Base-by-base conservation (phyloP, 257 asterid species). In the Solanum neorickii region DNA sequence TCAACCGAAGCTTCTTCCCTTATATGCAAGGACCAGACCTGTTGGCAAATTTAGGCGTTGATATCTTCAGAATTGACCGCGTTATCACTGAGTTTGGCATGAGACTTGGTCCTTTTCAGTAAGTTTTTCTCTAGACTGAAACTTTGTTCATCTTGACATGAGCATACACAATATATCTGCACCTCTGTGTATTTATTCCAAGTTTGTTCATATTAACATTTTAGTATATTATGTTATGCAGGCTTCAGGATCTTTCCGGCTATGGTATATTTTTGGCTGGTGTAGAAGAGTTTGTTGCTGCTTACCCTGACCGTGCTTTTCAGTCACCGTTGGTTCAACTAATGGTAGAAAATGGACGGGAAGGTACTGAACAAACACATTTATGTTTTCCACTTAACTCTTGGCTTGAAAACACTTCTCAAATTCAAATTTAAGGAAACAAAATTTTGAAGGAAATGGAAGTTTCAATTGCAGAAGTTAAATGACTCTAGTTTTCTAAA, bases 81-180 rank as follows among this genome's bases (percentile, higher is more conserved):
- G 91, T 91, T 72, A 86, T 93, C 73, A 88, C 89, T 80, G 86
- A 89, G 87, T 93, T 92, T 72, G 96, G 96, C 82, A 93, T 92
- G 94, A 89, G 86, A 82, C 72, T 90, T 21, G 94, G 94, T 69
- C 94, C 96, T 65, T 93, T 92, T 56, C 92, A 94, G 94, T 92
- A 93, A 74, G 91, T 83, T 41, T 41, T 84, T 47, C 13, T n/a
- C 70, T 56, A 56, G n/a, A 56, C 65, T 56, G 65, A 18, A 56
- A 56, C 0, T 18, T 52, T 56, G 65, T 56, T 56, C n/a, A 56
- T 56, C 65, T 56, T 18, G 65, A 7, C 65, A 20, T 20, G 65
- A 56, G 65, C 65, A 20, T 56, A 56, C 62, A 56, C 65, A 56
- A 56, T 20, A 56, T 18, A 56, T 20, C 65, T 56, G 65, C 12